Evolutionary conservation across 148 eudicot genomes (phyloP).

Genomic region (Suaeda aralocaspica): DNA sequence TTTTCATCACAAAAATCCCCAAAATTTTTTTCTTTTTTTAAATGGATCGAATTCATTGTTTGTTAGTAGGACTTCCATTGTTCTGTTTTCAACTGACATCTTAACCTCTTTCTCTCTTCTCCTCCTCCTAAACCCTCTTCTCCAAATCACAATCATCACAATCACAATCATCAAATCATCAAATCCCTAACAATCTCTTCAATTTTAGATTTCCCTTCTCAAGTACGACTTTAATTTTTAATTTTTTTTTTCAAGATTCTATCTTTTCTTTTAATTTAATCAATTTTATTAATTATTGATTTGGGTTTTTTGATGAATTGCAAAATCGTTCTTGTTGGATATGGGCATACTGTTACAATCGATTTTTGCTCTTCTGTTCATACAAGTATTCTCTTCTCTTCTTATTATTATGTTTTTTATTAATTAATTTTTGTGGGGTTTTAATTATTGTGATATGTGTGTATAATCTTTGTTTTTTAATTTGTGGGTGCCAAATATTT

Average conservation of each 20-base stretch:
- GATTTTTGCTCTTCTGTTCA: constrained; percentile 34
- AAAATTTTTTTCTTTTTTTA: no score
- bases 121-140: constrained; percentile 51
- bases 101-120: constrained; percentile 46
- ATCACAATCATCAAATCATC: constrained; percentile 20
- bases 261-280: not conserved
- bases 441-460: not conserved
- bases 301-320: constrained; percentile 8
- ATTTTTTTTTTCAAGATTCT: constrained; percentile 25
- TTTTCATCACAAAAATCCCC: no score
- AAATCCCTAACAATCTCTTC: constrained; percentile 21
- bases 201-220: constrained; percentile 52
- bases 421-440: not conserved
- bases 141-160: constrained; percentile 26
- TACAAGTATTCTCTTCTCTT: constrained; percentile 20
- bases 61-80: constrained; percentile 71
- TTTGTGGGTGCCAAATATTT: constrained; percentile 10
- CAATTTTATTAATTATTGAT: constrained; percentile 16
- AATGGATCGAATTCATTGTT: constrained; percentile 66
- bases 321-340: constrained; percentile 22
- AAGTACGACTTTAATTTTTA: not conserved
- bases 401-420: not conserved
- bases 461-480: not conserved
- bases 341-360: constrained; percentile 28
- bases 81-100: constrained; percentile 65